phyloP scores from a whole-genome alignment of 2,329 filamentous ascomycete species.

The Fusarium buharicum region DNA sequence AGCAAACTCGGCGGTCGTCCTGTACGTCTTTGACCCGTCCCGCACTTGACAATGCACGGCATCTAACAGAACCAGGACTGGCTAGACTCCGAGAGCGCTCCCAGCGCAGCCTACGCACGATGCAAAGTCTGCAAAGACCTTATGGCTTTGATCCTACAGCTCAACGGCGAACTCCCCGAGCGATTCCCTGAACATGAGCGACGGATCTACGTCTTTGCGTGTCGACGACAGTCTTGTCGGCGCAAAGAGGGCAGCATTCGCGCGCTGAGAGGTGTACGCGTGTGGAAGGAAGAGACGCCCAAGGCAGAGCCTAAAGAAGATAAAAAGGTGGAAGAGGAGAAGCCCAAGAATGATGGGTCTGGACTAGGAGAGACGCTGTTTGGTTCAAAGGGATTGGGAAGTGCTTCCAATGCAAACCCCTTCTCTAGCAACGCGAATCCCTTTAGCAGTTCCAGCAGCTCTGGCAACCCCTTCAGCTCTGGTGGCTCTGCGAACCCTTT shows the following conservation, averaged over 20 bases:
- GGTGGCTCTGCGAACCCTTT: conserved; percentile 46
- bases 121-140: conserved; percentile 88
- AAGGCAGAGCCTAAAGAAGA: conserved; percentile 45
- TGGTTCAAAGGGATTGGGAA: conserved; percentile 64
- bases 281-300: conserved; percentile 56
- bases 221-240: conserved; percentile 79
- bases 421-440: conserved; percentile 67
- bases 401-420: conserved; percentile 62
- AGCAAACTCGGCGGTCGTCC: conserved; percentile 89
- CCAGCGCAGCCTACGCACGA: conserved; percentile 80
- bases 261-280: conserved; percentile 74
- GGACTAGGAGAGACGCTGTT: conserved; percentile 76
- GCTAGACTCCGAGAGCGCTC: conserved; percentile 76
- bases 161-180: conserved; percentile 90
- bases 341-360: conserved; percentile 51
- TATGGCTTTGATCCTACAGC: conserved; percentile 86
- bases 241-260: conserved; percentile 85
- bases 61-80: conserved; percentile 71
- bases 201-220: conserved; percentile 87
- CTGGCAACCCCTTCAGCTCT: conserved; percentile 48
- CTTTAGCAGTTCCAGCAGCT: conserved; percentile 54
- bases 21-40: conserved; percentile 64
- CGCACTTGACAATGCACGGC: background rate
- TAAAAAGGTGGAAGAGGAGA: conserved; percentile 49
- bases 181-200: conserved; percentile 88